Percentiles rank a stretch among this genome's conserved stretches.
phyloP scores from a whole-genome alignment of 2,329 filamentous ascomycete genomes.

The Sporothrix pallida region DNA sequence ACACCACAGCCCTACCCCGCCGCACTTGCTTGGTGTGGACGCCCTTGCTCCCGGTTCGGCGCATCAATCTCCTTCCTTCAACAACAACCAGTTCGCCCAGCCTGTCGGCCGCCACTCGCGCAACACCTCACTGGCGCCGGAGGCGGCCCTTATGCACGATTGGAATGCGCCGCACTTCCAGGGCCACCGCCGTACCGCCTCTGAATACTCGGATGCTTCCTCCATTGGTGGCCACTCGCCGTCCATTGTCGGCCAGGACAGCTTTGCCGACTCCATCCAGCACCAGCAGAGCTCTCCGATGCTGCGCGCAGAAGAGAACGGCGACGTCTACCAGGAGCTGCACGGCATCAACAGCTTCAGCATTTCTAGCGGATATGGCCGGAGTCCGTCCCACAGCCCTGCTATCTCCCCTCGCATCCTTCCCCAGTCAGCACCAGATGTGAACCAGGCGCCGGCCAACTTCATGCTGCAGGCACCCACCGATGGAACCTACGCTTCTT shows the following conservation, averaged over 20 bases:
- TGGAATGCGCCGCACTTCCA: slow-evolving; percentile 69
- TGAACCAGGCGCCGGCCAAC: slow-evolving; percentile 49
- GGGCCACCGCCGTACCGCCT: slow-evolving; percentile 81
- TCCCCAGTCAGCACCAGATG: slow-evolving; percentile 62
- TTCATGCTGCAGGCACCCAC: slow-evolving; percentile 53
- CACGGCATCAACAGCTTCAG: slow-evolving; percentile 80
- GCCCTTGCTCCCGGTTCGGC: slow-evolving; percentile 47
- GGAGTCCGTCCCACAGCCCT: slow-evolving; percentile 78
- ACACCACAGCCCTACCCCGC: slow-evolving; percentile 62
- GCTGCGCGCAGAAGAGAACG: slow-evolving; percentile 72
- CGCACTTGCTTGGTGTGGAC: slow-evolving; percentile 59
- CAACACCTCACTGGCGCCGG: slow-evolving; percentile 62
- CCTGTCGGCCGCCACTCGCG: slow-evolving; percentile 58
- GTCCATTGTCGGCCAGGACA: slow-evolving; percentile 76
- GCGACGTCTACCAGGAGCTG: slow-evolving; percentile 73
- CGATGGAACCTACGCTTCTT: slow-evolving; percentile 51
- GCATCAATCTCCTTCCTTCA: slow-evolving; percentile 64
- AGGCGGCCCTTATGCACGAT: slow-evolving; percentile 64
- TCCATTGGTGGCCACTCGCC: slow-evolving; percentile 80
- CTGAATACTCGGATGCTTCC: slow-evolving; percentile 91
- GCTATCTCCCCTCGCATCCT: slow-evolving; percentile 68
- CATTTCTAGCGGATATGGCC: slow-evolving; percentile 72
- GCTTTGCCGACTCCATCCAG: slow-evolving; percentile 79
- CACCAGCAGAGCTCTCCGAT: slow-evolving; percentile 75
- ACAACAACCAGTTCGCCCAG: slow-evolving; percentile 61